Conservation (phyloP, 2,329 filamentous ascomycete genomes). For the Cladosporium austrohemisphaericum region DNA sequence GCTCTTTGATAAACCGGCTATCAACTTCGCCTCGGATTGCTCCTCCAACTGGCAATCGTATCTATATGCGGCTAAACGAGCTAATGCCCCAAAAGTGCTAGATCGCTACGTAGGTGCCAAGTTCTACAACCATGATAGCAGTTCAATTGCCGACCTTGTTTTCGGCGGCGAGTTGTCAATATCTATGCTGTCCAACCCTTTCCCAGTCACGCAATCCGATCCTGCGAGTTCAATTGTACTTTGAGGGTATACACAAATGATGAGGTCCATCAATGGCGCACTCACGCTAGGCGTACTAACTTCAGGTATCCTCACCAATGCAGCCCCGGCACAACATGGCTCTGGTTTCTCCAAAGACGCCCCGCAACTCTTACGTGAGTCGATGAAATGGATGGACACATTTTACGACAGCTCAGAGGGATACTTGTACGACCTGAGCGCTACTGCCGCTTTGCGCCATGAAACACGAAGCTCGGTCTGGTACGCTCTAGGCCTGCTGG, state of each 20-base stretch:
- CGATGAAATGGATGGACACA: conserved; percentile 40
- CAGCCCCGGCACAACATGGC: conserved; percentile 8
- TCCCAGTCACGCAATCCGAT: too few species aligned
- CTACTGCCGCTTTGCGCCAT: conserved; percentile 48
- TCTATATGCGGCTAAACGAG: too few species aligned
- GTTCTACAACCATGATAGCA: neutral
- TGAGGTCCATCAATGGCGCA: neutral
- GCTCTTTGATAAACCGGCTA: too few species aligned
- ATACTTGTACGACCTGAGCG: conserved; percentile 52
- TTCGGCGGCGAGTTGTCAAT: neutral
- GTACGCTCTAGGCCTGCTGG: conserved; percentile 58
- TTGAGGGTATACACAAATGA: neutral
- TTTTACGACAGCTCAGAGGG: conserved; percentile 52
- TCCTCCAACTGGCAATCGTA: too few species aligned
- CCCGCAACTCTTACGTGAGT: conserved; percentile 3
- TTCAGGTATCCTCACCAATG: neutral
- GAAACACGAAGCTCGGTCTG: conserved; percentile 57
- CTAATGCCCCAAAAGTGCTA: neutral
- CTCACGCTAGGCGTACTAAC: neutral
- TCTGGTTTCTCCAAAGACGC: neutral
- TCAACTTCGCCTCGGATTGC: too few species aligned
- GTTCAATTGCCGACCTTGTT: neutral
- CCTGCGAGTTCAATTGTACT: too few species aligned
- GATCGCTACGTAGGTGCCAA: conserved; percentile 2
- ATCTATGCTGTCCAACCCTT: too few species aligned